Evolutionary conservation across 2,329 filamentous ascomycete genomes (phyloP), one percentile per base, ranked within the genome.

Genomic region (Monosporascus sp.): DNA sequence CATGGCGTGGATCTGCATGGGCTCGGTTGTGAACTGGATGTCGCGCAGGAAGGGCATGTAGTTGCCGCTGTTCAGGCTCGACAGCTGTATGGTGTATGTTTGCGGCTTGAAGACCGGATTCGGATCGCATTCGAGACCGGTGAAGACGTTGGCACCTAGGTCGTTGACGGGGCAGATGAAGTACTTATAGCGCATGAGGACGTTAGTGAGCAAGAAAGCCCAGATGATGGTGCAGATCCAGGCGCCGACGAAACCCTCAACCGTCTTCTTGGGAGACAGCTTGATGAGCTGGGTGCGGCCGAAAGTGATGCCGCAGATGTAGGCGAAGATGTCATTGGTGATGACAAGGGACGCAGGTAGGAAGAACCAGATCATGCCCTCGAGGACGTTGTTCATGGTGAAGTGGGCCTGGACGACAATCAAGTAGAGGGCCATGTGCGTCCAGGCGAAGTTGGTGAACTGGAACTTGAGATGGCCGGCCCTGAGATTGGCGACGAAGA

Each of bases 301-400:
- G 71, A 99, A 96, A 22, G 92, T 93, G 68, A 99, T 97, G 56
- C 94, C 94, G 71, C 92, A 97, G 57, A 99, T 85, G 70, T 99
- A 99, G 64, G 94, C 94, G 66, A 95, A 97, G 60, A 99, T 99
- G 69, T 99, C 94, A 72, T 99, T 99, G 59, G 90, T 97, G 69
- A 99, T 96, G 70, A 99, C 94, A 63, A 99, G 82, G 51, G 91
- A 87, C 7, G 91, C 92, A 7, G 94, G 94, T 45, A 99, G 76
- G 81, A 97, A 97, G 79, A 99, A 97, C 94, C 94, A 99, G 70
- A 99, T 96, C 89, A 99, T 91, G 75, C 94, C 94, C 75, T 99
- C 94, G 64, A 99, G 95, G 60, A 99, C 88, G 73, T 99, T 99
- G 81, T 99, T 99, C 90, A 99, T 97, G 75, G 97, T 91, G 72